Evolutionary conservation across 1,284 basidiomycete species (phyloP).

Genomic region (Trichosporon ovoides): DNA sequence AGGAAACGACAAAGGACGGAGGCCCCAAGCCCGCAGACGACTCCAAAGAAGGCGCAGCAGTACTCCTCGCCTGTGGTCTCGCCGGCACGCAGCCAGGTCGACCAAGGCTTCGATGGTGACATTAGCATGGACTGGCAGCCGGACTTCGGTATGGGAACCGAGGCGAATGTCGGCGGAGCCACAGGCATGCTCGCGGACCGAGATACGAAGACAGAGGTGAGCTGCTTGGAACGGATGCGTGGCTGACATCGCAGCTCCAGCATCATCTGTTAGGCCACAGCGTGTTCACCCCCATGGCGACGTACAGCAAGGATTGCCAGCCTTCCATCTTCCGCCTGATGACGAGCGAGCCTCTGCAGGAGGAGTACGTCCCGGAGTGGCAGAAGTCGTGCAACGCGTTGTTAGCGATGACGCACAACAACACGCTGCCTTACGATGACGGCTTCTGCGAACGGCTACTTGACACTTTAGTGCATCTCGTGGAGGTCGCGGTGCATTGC

Average conservation of each 20-base stretch:
- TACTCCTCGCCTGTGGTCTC: slow-evolving; percentile 5
- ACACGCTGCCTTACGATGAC: neutral
- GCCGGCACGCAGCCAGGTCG: slow-evolving; percentile 9
- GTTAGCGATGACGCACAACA: neutral
- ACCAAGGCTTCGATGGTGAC: no score
- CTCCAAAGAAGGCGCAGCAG: slow-evolving; percentile 14
- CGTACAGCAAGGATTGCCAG: slow-evolving; percentile 8
- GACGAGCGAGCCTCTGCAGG: neutral
- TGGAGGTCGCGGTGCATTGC: neutral
- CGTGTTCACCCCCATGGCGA: slow-evolving; percentile 21
- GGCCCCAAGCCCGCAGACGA: slow-evolving; percentile 22
- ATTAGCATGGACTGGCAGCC: slow-evolving; percentile 20
- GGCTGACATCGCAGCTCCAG: slow-evolving; percentile 24
- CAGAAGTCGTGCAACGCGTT: neutral
- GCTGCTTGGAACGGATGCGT: neutral
- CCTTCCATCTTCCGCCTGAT: slow-evolving; percentile 34
- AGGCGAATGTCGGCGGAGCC: neutral
- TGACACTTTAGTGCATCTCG: neutral
- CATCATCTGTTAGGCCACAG: slow-evolving; percentile 36
- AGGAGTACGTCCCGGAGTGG: neutral
- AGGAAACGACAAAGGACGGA: slow-evolving; percentile 32
- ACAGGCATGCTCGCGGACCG: neutral
- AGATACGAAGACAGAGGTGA: slow-evolving; percentile 26
- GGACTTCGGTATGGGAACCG: slow-evolving; percentile 5
- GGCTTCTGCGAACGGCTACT: neutral